Evolutionary conservation across 129 eudicot species (phyloP), one percentile per base, ranked within the genome.

Genomic region (Flaveria brownii): DNA sequence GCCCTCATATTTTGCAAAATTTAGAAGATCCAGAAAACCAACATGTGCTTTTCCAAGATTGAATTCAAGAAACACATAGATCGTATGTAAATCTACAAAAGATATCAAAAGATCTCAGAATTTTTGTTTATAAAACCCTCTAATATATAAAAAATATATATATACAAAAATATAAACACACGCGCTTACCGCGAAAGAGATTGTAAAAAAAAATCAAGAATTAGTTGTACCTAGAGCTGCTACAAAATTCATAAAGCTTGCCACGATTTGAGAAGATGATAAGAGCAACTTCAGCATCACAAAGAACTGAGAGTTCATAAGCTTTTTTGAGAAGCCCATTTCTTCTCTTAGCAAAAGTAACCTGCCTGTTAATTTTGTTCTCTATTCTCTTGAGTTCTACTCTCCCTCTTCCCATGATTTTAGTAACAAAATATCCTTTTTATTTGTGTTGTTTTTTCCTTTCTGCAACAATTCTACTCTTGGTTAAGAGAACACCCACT

Each of bases 201-300:
- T 17, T 13, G 4, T 56, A 23, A 68, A 68, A 39, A 81, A 45
- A 28, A n/a, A 14, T 23, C 2, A 47, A 52, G 17, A 52, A 28
- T 15, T 7, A 18, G 9, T 16, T 36, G 16, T 78, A 88, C 92
- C 92, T 88, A 83, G 92, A 83, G 73, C 84, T 74, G 86, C 92
- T 88, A 82, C 87, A 85, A 81, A 85, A 88, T 78, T 88, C 92
- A 81, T 80, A 88, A 76, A 88, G 89, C 71, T 88, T 88, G 66
- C 92, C 92, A 39, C 81, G 84, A 46, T 77, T 88, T 4, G 94
- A 88, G 85, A 88, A 86, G 87, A 88, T 82, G 84, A 88, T 88
- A 67, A 88, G 91, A 72, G 94, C 94, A 75, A 88, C 90, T 50
- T 88, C 89, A 83, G 92, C 92, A 85, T 88, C 92, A 78, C 92